phyloP scores from a whole-genome alignment of 2,329 filamentous ascomycete species.

The Aspergillus brunneoviolaceus region DNA sequence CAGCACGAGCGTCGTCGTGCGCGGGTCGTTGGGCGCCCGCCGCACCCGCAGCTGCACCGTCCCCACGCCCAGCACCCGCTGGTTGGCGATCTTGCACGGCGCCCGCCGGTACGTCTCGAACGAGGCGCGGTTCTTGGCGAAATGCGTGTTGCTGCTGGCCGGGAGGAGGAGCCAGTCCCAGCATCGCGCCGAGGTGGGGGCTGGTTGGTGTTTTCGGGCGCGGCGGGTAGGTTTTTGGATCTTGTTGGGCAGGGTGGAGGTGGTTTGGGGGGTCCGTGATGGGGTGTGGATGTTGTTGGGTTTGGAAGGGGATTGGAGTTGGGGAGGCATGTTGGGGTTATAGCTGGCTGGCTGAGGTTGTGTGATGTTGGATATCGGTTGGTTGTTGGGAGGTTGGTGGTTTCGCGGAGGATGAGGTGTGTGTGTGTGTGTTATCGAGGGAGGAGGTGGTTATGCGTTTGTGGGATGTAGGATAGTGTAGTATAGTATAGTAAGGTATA shows the following conservation, averaged over 20 bases:
- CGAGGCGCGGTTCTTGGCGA: conserved; percentile 23
- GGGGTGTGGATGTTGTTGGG: background rate
- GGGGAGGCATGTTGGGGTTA: background rate
- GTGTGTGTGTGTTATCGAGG: no score
- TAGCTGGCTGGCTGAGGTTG: no score
- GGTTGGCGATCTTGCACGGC: conserved; percentile 17
- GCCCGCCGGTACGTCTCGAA: conserved; percentile 22
- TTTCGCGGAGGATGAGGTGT: no score
- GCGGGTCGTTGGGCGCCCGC: conserved; percentile 12
- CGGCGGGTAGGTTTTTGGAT: background rate
- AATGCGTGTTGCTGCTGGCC: conserved; percentile 19
- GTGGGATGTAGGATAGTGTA: no score
- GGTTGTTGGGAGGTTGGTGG: no score
- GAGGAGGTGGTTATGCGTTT: no score
- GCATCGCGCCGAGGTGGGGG: conserved; percentile 12
- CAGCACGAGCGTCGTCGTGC: conserved; percentile 16
- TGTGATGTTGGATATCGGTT: no score
- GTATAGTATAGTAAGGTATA: no score
- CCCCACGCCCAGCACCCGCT: conserved; percentile 21
- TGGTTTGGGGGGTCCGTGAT: no score
- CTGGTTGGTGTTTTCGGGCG: background rate
- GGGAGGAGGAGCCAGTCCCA: conserved; percentile 24
- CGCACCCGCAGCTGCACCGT: conserved; percentile 19
- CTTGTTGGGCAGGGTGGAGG: background rate
- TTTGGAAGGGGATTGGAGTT: background rate